phyloP scores from a whole-genome alignment of 192 early-diverging fungal species.

The Entomortierella chlamydospora region DNA sequence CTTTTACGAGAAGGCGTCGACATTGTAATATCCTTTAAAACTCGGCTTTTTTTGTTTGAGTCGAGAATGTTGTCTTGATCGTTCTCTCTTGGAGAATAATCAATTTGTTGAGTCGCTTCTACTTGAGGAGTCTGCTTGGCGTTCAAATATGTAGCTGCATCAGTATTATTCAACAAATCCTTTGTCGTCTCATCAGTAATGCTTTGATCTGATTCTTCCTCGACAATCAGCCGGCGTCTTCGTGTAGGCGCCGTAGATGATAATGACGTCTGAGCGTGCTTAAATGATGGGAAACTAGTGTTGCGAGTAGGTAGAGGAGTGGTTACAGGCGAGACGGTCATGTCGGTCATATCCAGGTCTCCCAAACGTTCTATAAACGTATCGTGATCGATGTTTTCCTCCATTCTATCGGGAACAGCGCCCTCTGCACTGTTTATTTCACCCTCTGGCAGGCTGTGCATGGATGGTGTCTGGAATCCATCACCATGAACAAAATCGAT shows the following conservation, averaged over 20 bases:
- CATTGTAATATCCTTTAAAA: slow-evolving; percentile 1
- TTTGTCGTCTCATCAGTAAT: not conserved
- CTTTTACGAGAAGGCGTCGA: not conserved
- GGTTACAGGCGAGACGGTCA: slow-evolving; percentile 6
- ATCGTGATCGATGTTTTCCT: slow-evolving; percentile 17
- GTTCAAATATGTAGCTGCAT: too few relatives aligned
- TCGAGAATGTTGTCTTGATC: not conserved
- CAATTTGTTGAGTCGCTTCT: too few relatives aligned
- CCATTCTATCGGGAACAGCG: not conserved
- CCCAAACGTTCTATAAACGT: slow-evolving; percentile 9
- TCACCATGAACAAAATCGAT: not conserved
- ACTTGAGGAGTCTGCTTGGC: not conserved
- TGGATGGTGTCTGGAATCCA: not conserved
- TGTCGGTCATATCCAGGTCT: slow-evolving; percentile 21
- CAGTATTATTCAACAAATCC: not conserved
- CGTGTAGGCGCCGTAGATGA: not conserved
- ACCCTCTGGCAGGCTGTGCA: not conserved
- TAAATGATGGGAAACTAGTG: not conserved
- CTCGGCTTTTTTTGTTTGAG: not conserved
- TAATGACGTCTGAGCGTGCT: not conserved
- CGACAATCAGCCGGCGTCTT: slow-evolving; percentile 23
- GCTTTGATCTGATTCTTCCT: slow-evolving; percentile 6
- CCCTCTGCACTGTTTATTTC: not conserved
- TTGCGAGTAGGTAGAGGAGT: not conserved
- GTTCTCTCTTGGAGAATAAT: too few relatives aligned